Base-by-base conservation (phyloP, 2,329 filamentous ascomycete species). In the Hirsutella rhossiliensis region DNA sequence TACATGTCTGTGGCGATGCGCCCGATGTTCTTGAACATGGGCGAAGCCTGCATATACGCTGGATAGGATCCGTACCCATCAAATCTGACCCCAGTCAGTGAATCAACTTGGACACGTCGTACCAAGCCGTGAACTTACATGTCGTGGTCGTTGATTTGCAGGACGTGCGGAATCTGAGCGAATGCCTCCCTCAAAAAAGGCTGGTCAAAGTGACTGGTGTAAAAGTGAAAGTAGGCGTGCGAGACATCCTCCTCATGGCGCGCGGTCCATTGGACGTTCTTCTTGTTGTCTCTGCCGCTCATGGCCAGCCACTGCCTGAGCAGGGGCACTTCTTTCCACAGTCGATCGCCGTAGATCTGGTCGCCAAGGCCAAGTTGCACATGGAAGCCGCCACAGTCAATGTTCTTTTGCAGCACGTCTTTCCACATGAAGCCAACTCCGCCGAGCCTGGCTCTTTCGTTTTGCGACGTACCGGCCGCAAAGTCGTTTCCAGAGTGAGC, bases 391-490 rank as follows among this genome's bases (percentile, higher is more conserved):
- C 89, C 88, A 53, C 89, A 95, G 54, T 98, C 92, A 27, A 89
- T 80, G 56, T 98, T 94, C 72, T 96, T 96, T 64, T 96, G 88
- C 58, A 98, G 73, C 27, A 98, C 89, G 55, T 98, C 92, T 57
- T 96, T 97, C 92, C 92, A 98, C 90, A 98, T 94, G 58, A 92
- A 86, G 1, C 89, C 87, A 1, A 94, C 76, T 1, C 92, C 92
- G 28, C 92, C 92, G 1, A 97, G 75, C 54, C 84, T 86, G 29
- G 82, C 78, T 38, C 90, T 78, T 54, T 98, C 92, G 48, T 84
- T 87, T 44, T 88, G 82, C 49, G 82, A 88, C 2, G 94, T 92
- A 50, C 84, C 83, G 27, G 94, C 73, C 0, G 87, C 84, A 61
- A 97, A 98, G 60, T 98, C 92, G 57, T 97, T 97, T 4, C 90